phyloP scores from a whole-genome alignment of 2,329 filamentous ascomycete genomes.

The Pyrenophora teres region DNA sequence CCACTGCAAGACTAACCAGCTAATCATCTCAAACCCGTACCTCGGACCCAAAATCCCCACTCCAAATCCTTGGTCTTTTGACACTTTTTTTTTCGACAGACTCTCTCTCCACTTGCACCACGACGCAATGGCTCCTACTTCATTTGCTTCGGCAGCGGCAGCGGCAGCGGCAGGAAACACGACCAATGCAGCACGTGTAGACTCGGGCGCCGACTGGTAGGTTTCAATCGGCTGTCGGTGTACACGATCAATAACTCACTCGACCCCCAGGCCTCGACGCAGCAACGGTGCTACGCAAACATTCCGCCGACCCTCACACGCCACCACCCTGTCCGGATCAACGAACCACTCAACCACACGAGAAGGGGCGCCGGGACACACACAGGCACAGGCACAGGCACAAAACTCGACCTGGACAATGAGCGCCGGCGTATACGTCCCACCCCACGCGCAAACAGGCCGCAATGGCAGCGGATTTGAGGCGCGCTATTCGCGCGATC shows the following conservation, averaged over 20 bases:
- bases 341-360: constrained; percentile 41
- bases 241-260: constrained; percentile 15
- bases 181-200: constrained; percentile 49
- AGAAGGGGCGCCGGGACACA: constrained; percentile 28
- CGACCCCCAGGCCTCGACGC: constrained; percentile 61
- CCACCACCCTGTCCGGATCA: constrained; percentile 56
- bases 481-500: constrained; percentile 75
- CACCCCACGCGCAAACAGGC: constrained; percentile 62
- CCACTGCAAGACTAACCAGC: constrained; percentile 25
- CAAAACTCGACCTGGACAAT: constrained; percentile 45
- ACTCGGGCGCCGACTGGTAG: constrained; percentile 54
- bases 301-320: constrained; percentile 67
- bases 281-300: constrained; percentile 70
- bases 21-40: constrained; percentile 23
- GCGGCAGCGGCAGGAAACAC: constrained; percentile 55
- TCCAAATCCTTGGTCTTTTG: constrained; percentile 31
- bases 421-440: constrained; percentile 61
- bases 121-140: constrained; percentile 53
- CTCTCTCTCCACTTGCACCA: constrained; percentile 20
- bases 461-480: constrained; percentile 62
- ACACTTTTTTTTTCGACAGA: constrained; percentile 11
- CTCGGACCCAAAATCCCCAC: constrained; percentile 28
- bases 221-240: constrained; percentile 20
- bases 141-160: constrained; percentile 58
- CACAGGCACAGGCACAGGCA: constrained; percentile 34